Conservation (phyloP, 2,329 filamentous ascomycete genomes). For the Cladosporium velox region DNA sequence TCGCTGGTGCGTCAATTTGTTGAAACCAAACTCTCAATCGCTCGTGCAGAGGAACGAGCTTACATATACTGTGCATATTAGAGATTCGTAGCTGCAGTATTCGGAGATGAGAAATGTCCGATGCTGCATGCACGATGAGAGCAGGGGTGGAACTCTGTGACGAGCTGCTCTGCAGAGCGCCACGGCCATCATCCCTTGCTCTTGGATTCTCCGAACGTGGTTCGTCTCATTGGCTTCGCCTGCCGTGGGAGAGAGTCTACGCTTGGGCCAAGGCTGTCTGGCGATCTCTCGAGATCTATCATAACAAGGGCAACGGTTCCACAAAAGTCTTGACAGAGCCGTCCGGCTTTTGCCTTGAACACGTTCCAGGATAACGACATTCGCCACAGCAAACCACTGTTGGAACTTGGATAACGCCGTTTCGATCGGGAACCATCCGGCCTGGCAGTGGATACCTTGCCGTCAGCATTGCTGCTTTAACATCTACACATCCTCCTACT, state of each 20-base stretch:
- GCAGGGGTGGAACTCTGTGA: constrained; percentile 9
- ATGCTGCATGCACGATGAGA: constrained; percentile 13
- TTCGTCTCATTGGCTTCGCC: background rate
- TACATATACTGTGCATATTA: background rate
- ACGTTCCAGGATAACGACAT: constrained; percentile 2
- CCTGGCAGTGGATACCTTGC: constrained; percentile 12
- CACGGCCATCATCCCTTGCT: constrained; percentile 1
- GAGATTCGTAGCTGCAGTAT: background rate
- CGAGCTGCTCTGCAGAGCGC: constrained; percentile 13
- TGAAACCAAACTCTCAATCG: background rate
- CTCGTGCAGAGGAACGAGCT: background rate
- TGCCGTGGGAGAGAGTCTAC: constrained; percentile 3
- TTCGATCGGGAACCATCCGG: constrained; percentile 15
- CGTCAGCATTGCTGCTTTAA: constrained; percentile 14
- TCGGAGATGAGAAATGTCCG: constrained; percentile 12
- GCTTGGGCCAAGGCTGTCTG: constrained; percentile 17
- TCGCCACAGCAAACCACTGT: constrained; percentile 13
- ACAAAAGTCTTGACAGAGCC: constrained; percentile 20
- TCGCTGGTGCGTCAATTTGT: background rate
- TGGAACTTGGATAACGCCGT: constrained; percentile 9
- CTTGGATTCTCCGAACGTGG: constrained; percentile 1
- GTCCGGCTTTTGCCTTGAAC: constrained; percentile 18
- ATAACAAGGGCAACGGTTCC: constrained; percentile 20
- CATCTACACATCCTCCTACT: constrained; percentile 9
- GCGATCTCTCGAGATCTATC: constrained; percentile 15